Evolutionary conservation across 2,329 filamentous ascomycete species (phyloP).

Genomic region (Laburnicola sp.): DNA sequence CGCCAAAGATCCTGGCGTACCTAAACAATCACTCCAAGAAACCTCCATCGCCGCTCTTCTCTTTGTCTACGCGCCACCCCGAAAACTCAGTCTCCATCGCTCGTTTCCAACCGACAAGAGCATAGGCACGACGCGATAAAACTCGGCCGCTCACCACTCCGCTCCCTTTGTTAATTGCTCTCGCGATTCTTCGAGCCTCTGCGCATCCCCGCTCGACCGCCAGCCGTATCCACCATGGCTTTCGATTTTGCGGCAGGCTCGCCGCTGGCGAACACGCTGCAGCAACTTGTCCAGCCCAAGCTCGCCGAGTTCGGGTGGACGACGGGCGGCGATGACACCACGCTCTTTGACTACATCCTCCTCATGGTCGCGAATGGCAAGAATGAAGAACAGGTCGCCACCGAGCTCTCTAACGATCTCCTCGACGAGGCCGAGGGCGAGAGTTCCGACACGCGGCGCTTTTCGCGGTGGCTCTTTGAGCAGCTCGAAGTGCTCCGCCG

Average conservation of each 20-base stretch:
- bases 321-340: conserved; percentile 75
- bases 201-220: conserved; percentile 15
- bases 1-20: not conserved
- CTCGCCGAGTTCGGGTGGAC: conserved; percentile 92
- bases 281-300: conserved; percentile 82
- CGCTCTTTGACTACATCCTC: conserved; percentile 93
- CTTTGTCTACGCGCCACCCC: conserved; percentile 14
- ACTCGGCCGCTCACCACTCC: conserved; percentile 30
- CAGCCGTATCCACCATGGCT: conserved; percentile 61
- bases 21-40: conserved; percentile 11
- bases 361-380: conserved; percentile 97
- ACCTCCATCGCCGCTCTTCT: not conserved
- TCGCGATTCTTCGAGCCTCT: conserved; percentile 18
- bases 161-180: conserved; percentile 24
- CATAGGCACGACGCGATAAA: conserved; percentile 19
- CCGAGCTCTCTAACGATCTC: conserved; percentile 85
- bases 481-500: conserved; percentile 71
- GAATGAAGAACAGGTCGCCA: conserved; percentile 83
- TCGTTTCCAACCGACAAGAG: conserved; percentile 15
- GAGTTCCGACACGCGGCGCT: conserved; percentile 78
- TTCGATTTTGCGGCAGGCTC: conserved; percentile 76
- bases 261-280: conserved; percentile 82
- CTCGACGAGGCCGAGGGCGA: conserved; percentile 74
- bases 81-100: conserved; percentile 13
- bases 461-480: conserved; percentile 91